Evolutionary conservation across 805 yeast genomes (phyloP).

Genomic region (Lipomyces oligophaga): DNA sequence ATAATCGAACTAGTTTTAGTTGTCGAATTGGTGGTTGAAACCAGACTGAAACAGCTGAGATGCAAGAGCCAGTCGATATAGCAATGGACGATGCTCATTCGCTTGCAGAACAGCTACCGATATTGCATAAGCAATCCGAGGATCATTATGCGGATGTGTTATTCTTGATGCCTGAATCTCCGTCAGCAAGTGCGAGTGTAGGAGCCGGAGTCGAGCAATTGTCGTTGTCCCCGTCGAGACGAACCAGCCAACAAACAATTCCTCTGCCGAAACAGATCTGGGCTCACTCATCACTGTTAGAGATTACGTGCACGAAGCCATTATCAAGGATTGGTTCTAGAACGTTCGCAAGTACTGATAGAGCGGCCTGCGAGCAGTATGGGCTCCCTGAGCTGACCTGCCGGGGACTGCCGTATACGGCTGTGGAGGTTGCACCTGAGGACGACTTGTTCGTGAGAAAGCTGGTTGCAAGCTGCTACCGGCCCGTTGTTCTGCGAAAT

Average conservation of each 20-base stretch:
- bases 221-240: conserved; percentile 2
- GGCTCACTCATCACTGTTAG: conserved; percentile 25
- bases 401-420: conserved; percentile 18
- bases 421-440: conserved; percentile 23
- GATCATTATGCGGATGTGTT: conserved; percentile 25
- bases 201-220: too few species aligned
- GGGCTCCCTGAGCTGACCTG: conserved; percentile 3
- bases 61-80: not conserved
- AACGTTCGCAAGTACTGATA: conserved; percentile 1
- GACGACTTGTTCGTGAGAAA: conserved; percentile 23
- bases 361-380: not conserved
- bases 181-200: too few species aligned
- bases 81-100: conserved; percentile 1
- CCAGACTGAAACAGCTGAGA: too few species aligned
- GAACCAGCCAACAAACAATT: conserved; percentile 10
- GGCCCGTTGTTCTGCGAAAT: conserved; percentile 26
- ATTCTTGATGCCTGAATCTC: conserved; percentile 22
- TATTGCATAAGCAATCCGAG: conserved; percentile 22
- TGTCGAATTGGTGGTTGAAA: too few species aligned
- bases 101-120: conserved; percentile 19
- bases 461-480: conserved; percentile 25
- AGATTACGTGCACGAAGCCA: conserved; percentile 8
- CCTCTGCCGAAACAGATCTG: conserved; percentile 23
- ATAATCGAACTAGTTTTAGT: too few species aligned
- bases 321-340: conserved; percentile 18